Evolutionary conservation across 2,329 filamentous ascomycete species (phyloP).

Genomic region (Xylariaceae sp.): DNA sequence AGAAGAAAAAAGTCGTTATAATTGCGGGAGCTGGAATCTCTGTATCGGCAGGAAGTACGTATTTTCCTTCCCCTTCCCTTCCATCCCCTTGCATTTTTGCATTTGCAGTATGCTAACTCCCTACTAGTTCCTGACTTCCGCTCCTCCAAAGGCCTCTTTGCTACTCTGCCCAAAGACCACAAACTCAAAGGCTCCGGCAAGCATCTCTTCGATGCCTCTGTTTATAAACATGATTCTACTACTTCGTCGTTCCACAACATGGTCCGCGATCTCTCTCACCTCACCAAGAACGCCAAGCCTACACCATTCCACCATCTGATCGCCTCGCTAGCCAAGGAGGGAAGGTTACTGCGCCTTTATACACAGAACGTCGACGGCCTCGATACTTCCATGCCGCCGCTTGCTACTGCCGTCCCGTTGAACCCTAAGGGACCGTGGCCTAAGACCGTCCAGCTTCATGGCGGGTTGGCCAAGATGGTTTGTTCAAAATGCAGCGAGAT

Average conservation of each 20-base stretch:
- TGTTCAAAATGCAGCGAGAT: slow-evolving; percentile 89
- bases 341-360: slow-evolving; percentile 85
- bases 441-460: slow-evolving; percentile 88
- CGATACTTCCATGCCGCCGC: slow-evolving; percentile 78
- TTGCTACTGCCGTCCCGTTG: slow-evolving; percentile 80
- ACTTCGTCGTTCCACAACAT: slow-evolving; percentile 94
- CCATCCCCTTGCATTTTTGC: slow-evolving; percentile 21
- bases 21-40: slow-evolving; percentile 97
- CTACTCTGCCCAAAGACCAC: slow-evolving; percentile 80
- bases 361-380: slow-evolving; percentile 97
- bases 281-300: slow-evolving; percentile 76
- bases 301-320: slow-evolving; percentile 93
- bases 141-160: slow-evolving; percentile 87
- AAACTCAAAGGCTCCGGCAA: slow-evolving; percentile 93
- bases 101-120: slow-evolving; percentile 23
- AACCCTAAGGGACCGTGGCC: slow-evolving; percentile 89
- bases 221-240: slow-evolving; percentile 88
- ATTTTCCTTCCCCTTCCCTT: not conserved
- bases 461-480: slow-evolving; percentile 92
- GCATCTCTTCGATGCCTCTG: slow-evolving; percentile 93
- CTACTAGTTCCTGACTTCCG: slow-evolving; percentile 86
- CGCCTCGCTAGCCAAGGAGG: slow-evolving; percentile 85
- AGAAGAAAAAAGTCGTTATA: slow-evolving; percentile 95
- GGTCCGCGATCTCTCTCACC: slow-evolving; percentile 83
- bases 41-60: slow-evolving; percentile 78